A percentile compares a stretch with the other conserved stretches of the same genome.
phyloP scores from a whole-genome alignment of 257 asterid species.

The Przewalskia tangutica region DNA sequence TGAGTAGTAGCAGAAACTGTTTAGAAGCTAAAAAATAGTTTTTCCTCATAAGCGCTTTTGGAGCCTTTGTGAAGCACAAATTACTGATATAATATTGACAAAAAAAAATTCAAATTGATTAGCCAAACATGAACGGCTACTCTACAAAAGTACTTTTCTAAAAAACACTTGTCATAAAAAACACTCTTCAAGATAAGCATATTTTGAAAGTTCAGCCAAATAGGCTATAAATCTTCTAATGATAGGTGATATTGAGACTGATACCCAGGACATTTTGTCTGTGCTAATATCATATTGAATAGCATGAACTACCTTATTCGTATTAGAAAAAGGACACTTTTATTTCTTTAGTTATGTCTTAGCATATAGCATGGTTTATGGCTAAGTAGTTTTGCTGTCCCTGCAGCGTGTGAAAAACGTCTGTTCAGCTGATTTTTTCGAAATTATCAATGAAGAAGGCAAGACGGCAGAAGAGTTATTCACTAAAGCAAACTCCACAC shows the following conservation, averaged over 20 bases:
- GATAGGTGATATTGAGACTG: not conserved
- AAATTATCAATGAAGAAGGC: not conserved
- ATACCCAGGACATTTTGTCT: not conserved
- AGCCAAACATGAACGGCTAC: no score
- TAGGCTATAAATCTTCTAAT: not conserved
- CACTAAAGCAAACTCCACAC: not conserved
- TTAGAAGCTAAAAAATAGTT: no score
- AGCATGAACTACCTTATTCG: not conserved
- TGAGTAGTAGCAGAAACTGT: no score
- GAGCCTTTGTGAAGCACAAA: no score
- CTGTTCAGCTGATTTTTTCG: not conserved
- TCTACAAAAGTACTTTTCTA: no score
- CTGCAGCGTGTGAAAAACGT: not conserved
- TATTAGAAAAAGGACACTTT: not conserved
- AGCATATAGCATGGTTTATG: not conserved
- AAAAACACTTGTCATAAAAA: no score
- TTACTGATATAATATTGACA: no score
- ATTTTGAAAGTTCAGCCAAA: no score
- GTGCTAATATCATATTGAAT: not conserved
- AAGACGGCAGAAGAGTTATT: constrained; percentile 2
- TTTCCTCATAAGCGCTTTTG: no score
- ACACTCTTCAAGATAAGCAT: no score
- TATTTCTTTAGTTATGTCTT: not conserved
- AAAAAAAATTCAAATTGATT: no score
- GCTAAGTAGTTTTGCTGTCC: not conserved